Evolutionary conservation across 129 eudicot genomes (phyloP).

Genomic region (Chrysanthemum makinoi): DNA sequence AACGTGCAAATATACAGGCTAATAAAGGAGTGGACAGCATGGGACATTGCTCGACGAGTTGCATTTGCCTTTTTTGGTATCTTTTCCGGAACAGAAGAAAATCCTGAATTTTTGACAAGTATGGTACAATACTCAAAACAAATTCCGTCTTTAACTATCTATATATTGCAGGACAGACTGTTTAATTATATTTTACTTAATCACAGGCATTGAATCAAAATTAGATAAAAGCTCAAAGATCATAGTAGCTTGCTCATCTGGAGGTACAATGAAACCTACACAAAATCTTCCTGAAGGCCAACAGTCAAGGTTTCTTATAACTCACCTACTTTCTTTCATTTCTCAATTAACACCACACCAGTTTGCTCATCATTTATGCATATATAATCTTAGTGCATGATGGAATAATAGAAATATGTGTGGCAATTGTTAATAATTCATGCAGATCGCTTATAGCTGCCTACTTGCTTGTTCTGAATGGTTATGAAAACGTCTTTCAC

Average conservation of each 20-base stretch:
- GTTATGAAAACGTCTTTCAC: constrained; percentile 83
- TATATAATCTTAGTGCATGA: neutral
- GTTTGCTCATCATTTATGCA: neutral
- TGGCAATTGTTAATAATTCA: too few species aligned
- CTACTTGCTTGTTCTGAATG: constrained; percentile 90
- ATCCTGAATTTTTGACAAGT: constrained; percentile 89
- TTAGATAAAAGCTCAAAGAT: constrained; percentile 73
- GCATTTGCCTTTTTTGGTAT: constrained; percentile 99
- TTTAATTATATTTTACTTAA: neutral
- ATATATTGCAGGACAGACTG: constrained; percentile 6
- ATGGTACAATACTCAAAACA: constrained; percentile 16
- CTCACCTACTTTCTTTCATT: neutral
- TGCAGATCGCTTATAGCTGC: constrained; percentile 92
- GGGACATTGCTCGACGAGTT: constrained; percentile 96
- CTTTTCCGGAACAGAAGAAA: constrained; percentile 97
- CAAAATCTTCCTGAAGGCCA: constrained; percentile 99
- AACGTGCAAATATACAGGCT: constrained; percentile 95
- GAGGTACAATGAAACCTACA: constrained; percentile 93
- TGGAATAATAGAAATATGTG: too few species aligned
- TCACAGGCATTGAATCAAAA: constrained; percentile 69
- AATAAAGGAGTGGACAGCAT: constrained; percentile 99
- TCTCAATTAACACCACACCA: neutral
- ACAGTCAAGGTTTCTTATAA: constrained; percentile 70
- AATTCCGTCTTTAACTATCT: neutral
- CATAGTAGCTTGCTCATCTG: constrained; percentile 91